Conservation (phyloP, 306 rosid genomes). For the Corylus heterophylla region DNA sequence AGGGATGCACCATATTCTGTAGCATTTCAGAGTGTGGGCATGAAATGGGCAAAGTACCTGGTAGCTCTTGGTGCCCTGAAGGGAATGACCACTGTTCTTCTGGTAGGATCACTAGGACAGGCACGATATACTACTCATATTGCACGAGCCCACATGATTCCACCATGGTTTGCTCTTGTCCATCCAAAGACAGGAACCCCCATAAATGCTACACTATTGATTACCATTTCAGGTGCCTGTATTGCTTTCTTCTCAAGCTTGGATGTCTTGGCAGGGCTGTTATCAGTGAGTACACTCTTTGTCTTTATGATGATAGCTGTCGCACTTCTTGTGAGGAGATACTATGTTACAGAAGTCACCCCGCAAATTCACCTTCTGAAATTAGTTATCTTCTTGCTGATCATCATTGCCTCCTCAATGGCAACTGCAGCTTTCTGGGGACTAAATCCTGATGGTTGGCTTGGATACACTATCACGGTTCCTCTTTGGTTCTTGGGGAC, state of each 20-base stretch:
- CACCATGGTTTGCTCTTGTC: constrained; percentile 82
- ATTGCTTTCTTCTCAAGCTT: constrained; percentile 71
- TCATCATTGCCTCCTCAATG: constrained; percentile 67
- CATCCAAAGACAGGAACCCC: constrained; percentile 83
- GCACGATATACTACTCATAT: constrained; percentile 67
- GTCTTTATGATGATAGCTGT: constrained; percentile 69
- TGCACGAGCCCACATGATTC: constrained; percentile 81
- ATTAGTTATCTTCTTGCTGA: constrained; percentile 47
- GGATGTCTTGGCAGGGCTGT: constrained; percentile 51
- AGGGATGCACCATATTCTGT: constrained; percentile 59
- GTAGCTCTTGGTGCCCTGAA: constrained; percentile 74
- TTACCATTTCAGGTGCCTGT: constrained; percentile 44
- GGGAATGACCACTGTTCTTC: constrained; percentile 80
- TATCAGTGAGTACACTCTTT: constrained; percentile 75
- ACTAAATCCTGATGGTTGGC: constrained; percentile 52
- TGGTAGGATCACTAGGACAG: constrained; percentile 57
- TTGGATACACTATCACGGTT: constrained; percentile 52
- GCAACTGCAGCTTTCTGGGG: constrained; percentile 76
- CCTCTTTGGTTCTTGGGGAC: constrained; percentile 75
- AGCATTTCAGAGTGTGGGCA: constrained; percentile 67
- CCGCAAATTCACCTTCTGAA: constrained; percentile 41
- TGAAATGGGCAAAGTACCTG: constrained; percentile 77
- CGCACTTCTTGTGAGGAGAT: constrained; percentile 80
- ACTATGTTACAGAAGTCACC: constrained; percentile 64
- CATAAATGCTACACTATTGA: constrained; percentile 66